Percentiles rank a stretch among this genome's conserved stretches.
phyloP scores from a whole-genome alignment of 169 alveolate species.

The Plasmodium inui region DNA sequence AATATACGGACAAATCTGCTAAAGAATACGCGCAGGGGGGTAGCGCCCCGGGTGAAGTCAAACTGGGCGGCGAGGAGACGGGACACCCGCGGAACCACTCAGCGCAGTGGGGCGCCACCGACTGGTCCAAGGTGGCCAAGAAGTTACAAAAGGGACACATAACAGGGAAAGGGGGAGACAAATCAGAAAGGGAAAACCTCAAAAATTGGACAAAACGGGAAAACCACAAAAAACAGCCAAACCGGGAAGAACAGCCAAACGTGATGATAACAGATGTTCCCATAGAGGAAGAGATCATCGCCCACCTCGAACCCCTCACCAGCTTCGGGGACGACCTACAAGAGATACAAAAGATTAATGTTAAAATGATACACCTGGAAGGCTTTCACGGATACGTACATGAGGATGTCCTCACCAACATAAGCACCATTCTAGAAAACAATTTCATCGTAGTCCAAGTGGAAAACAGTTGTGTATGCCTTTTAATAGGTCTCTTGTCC shows the following conservation, averaged over 20 bases:
- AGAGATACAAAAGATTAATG: constrained; percentile 7
- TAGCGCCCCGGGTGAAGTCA: background rate
- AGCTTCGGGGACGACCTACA: background rate
- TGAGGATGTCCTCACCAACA: constrained; percentile 12
- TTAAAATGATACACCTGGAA: background rate
- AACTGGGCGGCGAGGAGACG: background rate
- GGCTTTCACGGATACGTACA: background rate
- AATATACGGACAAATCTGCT: background rate
- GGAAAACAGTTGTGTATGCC: constrained; percentile 75
- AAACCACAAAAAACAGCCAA: background rate
- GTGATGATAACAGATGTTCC: background rate
- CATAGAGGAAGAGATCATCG: background rate
- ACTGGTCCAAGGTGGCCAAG: background rate
- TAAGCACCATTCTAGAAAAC: constrained; percentile 14
- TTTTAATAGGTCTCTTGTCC: constrained; percentile 48
- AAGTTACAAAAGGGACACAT: background rate
- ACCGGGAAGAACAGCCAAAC: background rate
- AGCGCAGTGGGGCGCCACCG: background rate
- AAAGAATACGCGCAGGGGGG: background rate
- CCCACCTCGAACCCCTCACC: constrained; percentile 4
- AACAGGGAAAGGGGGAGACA: background rate
- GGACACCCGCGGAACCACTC: background rate
- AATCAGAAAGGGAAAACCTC: background rate
- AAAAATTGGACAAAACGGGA: background rate
- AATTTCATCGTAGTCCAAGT: constrained; percentile 47